phyloP scores from a whole-genome alignment of 208 protist species.

The Wallacemonas sp. region DNA sequence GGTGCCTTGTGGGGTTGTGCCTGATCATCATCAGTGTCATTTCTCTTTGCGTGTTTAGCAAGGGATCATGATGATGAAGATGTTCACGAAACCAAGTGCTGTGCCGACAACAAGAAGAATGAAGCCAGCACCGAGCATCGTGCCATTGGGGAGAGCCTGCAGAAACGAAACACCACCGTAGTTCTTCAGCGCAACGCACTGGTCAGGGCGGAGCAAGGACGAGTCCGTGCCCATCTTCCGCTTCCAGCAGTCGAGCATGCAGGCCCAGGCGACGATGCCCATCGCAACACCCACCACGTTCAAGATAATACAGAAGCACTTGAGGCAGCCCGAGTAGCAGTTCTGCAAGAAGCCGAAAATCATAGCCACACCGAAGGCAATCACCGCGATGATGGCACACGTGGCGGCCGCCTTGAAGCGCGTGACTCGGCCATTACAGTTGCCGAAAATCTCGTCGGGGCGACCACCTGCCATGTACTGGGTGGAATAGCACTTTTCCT shows the following conservation, averaged over 20 bases:
- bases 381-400: slow-evolving; percentile 39
- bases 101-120: slow-evolving; percentile 33
- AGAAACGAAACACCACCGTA: slow-evolving; percentile 16
- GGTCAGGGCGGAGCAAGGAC: background rate
- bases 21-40: too few relatives aligned
- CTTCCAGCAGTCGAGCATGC: slow-evolving; percentile 30
- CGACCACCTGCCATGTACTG: slow-evolving; percentile 1
- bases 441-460: slow-evolving; percentile 17
- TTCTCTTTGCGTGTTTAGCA: slow-evolving; percentile 27
- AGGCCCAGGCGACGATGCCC: slow-evolving; percentile 29
- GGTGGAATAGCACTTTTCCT: slow-evolving; percentile 37
- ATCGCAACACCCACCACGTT: slow-evolving; percentile 23
- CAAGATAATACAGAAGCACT: slow-evolving; percentile 32
- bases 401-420: slow-evolving; percentile 44
- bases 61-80: slow-evolving; percentile 33
- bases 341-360: slow-evolving; percentile 24
- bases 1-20: too few relatives aligned
- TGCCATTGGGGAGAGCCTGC: slow-evolving; percentile 14
- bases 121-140: slow-evolving; percentile 47
- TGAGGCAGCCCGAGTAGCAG: slow-evolving; percentile 47
- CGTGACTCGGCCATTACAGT: slow-evolving; percentile 22
- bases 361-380: slow-evolving; percentile 11
- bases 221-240: slow-evolving; percentile 18
- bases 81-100: slow-evolving; percentile 32
- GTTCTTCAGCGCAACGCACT: slow-evolving; percentile 23